Conservation (phyloP, 176 grass and related monocot species). For the Leersia perrieri region DNA sequence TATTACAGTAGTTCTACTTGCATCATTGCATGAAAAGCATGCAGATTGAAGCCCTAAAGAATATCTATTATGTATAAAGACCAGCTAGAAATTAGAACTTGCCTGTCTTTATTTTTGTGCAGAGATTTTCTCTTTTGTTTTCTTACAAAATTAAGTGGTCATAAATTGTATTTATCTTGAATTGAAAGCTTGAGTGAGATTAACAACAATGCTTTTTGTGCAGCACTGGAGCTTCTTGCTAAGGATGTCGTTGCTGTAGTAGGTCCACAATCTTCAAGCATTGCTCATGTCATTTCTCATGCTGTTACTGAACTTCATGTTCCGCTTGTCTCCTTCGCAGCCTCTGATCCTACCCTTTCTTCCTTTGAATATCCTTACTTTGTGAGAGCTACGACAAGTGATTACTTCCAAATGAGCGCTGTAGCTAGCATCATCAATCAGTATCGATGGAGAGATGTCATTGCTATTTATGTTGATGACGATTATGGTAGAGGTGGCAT, state of each 20-base stretch:
- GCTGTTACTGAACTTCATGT: constrained; percentile 63
- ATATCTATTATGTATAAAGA: neutral
- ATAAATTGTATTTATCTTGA: neutral
- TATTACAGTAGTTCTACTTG: constrained; percentile 6
- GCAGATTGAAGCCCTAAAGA: neutral
- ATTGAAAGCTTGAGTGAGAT: neutral
- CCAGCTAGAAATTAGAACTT: neutral
- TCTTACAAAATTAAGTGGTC: neutral
- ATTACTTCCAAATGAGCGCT: constrained; percentile 75
- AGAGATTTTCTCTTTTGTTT: neutral
- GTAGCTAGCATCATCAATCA: constrained; percentile 49
- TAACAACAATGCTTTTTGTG: constrained; percentile 27
- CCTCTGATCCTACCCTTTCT: constrained; percentile 74
- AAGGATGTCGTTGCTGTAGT: constrained; percentile 53
- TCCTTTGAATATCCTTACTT: constrained; percentile 77
- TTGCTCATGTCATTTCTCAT: constrained; percentile 81
- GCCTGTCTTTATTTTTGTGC: neutral
- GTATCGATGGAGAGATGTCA: constrained; percentile 72
- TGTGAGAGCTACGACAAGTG: constrained; percentile 58
- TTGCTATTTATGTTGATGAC: constrained; percentile 76
- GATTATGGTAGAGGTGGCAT: constrained; percentile 80
- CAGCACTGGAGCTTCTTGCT: constrained; percentile 71
- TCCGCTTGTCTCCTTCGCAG: constrained; percentile 63
- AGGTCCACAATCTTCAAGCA: constrained; percentile 72
- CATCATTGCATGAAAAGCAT: neutral